phyloP scores from a whole-genome alignment of 192 early-diverging fungal genomes.

The Coemansia brasiliensis region DNA sequence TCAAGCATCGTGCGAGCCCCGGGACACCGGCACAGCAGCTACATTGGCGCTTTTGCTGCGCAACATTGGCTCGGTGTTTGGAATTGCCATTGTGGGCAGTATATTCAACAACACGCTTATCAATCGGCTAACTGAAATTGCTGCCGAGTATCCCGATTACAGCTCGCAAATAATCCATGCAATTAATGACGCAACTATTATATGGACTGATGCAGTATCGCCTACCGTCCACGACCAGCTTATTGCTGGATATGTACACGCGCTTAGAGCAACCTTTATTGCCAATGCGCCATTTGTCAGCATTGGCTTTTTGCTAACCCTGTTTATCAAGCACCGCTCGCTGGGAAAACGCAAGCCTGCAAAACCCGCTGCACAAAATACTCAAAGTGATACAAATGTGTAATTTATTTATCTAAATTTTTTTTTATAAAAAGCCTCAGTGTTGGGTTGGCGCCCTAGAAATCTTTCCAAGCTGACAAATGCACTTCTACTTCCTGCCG shows the following conservation, averaged over 20 bases:
- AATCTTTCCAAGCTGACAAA: constrained; percentile 65
- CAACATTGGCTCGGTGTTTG: constrained; percentile 29
- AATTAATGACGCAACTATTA: constrained; percentile 21
- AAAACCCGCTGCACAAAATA: neutral
- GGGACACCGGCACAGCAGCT: constrained; percentile 25
- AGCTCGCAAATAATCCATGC: constrained; percentile 10
- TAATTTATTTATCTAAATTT: neutral
- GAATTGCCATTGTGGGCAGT: constrained; percentile 29
- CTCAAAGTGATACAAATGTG: neutral
- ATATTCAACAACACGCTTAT: constrained; percentile 39
- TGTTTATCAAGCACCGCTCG: constrained; percentile 25
- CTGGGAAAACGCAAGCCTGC: constrained; percentile 4
- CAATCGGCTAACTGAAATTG: constrained; percentile 1
- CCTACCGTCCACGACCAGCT: constrained; percentile 12
- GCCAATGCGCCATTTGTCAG: constrained; percentile 37
- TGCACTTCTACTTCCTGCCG: constrained; percentile 61
- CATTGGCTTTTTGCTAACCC: constrained; percentile 17
- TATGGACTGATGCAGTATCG: constrained; percentile 17
- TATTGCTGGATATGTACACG: constrained; percentile 18
- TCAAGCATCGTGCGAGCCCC: constrained; percentile 21
- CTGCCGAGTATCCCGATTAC: constrained; percentile 17
- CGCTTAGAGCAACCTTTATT: constrained; percentile 27
- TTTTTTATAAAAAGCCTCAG: neutral
- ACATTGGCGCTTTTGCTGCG: constrained; percentile 22
- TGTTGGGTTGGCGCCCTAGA: constrained; percentile 68